Evolutionary conservation across 2,329 filamentous ascomycete species (phyloP), one percentile per base, ranked within the genome.

Genomic region (Phialophora chinensis): DNA sequence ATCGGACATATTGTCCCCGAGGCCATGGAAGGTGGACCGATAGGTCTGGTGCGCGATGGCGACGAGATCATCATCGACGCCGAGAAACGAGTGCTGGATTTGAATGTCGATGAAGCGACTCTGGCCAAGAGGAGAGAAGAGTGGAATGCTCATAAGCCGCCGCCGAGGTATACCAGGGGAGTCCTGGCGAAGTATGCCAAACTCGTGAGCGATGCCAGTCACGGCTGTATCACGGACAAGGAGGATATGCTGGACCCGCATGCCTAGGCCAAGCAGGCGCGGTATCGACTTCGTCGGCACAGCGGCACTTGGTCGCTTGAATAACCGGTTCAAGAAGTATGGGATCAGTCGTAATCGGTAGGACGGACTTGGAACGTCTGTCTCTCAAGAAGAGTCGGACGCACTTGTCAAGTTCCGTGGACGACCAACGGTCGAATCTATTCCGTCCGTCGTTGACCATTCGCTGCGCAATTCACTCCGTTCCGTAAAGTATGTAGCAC

Each of bases 1-100:
- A 94, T 95, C 74, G 91, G 91, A 1, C 91, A 95, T 79, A 90
- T 96, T 69, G 91, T 93, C 49, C 92, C 92, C 29, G 92, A 96
- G 80, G 92, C 92, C 8, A 89, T 91, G 75, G 91, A 91, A 71
- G 92, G 92, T 58, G 92, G 92, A 0, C 92, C 92, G 1, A 95
- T 96, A 69, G 92, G 87, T 14, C 84, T 96, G 11, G 90, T 95
- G n/a, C 78, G 86, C 72, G 89, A 96, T 72, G 92, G 92, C 29
- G 92, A 96, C 76, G 84, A 84, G 65, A 90, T 96, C 72, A 87
- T 88, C 57, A 96, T 96, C 67, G 91, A 96, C 74, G 91, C 92
- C 0, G 90, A 93, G 77, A 87, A 88, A 75, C 86, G 86, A 53
- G 84, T 83, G 59, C 86, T 84, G 78, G 92, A 86, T 71, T 82